Conservation (phyloP, 192 early-diverging fungal genomes). For the Coemansia sp. region DNA sequence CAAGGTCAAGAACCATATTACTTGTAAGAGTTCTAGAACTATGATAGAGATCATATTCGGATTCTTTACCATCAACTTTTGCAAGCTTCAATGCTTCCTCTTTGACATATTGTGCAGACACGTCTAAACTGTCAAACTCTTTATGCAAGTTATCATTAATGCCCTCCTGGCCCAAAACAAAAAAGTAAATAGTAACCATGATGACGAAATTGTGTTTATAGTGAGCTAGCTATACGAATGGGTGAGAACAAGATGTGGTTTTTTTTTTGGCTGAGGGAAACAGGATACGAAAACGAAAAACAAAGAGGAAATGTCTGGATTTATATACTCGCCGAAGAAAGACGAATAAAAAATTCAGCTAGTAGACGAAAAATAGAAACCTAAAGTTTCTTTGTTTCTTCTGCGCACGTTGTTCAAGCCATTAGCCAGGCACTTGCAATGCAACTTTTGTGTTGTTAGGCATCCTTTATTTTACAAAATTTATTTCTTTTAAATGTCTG, state of each 20-base stretch:
- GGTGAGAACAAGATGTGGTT: too few species aligned
- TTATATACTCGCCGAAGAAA: neutral
- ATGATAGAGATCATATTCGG: neutral
- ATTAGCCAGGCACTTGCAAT: too few species aligned
- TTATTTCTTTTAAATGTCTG: neutral
- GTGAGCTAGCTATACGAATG: too few species aligned
- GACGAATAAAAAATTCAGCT: neutral
- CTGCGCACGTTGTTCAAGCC: too few species aligned
- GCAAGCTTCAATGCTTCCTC: neutral
- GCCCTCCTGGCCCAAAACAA: neutral
- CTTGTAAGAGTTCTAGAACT: neutral
- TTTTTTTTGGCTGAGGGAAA: too few species aligned
- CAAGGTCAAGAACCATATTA: neutral
- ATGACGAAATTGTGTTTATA: neutral
- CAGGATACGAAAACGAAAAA: too few species aligned
- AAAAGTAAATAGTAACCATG: neutral
- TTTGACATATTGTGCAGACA: neutral
- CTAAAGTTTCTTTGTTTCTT: too few species aligned
- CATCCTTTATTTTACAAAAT: neutral
- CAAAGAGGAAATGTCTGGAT: too few species aligned
- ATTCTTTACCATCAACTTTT: neutral
- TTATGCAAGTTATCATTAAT: too few species aligned
- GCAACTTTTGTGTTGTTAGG: too few species aligned
- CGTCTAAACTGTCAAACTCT: too few species aligned
- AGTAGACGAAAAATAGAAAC: too few species aligned